Percentiles rank a stretch among this genome's conserved stretches.
These are phyloP conservation scores for Euphorbia peplus DNA, from an alignment of 345 rosid species.

Conservation along the genomic window DNA sequence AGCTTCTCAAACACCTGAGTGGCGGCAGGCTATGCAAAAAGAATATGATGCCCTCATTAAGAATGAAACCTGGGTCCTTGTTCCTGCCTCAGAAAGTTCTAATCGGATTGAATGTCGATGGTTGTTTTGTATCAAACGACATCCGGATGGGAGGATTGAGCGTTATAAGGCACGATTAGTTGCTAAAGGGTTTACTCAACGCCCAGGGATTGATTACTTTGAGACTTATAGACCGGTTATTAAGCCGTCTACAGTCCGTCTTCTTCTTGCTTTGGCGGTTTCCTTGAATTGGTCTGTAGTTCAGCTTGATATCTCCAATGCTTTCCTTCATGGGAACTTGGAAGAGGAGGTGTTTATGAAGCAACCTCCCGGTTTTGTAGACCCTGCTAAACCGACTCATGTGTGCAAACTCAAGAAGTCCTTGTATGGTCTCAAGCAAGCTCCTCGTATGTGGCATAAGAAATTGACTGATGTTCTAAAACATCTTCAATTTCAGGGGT, in stretches of 20 bases:
- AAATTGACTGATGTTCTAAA: too few species aligned
- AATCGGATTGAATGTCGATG: background rate
- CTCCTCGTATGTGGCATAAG: too few species aligned
- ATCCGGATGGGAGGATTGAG: background rate
- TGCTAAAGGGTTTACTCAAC: background rate
- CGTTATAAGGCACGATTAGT: background rate
- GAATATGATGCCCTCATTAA: background rate
- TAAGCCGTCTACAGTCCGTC: background rate
- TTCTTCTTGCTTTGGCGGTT: background rate
- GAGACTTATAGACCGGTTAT: background rate
- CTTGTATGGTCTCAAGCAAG: background rate
- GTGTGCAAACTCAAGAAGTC: background rate
- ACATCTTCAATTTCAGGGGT: too few species aligned
- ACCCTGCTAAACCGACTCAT: background rate
- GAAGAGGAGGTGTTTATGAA: background rate
- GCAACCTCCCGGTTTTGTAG: background rate
- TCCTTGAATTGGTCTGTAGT: fast-evolving
- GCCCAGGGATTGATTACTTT: too few species aligned
- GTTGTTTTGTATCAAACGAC: background rate
- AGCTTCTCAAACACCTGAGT: background rate
- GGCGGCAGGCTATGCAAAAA: background rate
- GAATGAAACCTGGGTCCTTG: background rate
- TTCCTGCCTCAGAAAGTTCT: background rate
- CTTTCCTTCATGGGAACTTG: background rate
- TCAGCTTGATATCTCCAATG: background rate